Evolutionary conservation across 306 rosid genomes (phyloP).

Genomic region (Carpinus fangiana): DNA sequence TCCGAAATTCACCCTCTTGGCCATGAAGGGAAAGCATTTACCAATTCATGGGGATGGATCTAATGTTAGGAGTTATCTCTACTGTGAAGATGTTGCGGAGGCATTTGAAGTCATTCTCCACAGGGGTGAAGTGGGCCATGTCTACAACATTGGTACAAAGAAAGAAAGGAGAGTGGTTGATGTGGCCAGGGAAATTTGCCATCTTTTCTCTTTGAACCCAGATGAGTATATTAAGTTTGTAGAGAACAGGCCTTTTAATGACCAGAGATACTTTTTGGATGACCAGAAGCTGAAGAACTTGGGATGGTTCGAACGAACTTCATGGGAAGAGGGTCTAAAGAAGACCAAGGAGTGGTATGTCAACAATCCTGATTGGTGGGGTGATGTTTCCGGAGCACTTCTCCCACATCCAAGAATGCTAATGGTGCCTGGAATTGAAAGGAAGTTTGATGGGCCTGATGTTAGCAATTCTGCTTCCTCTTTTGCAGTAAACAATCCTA

Average conservation of each 20-base stretch:
- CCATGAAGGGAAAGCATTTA: constrained; percentile 54
- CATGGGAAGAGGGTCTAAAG: constrained; percentile 56
- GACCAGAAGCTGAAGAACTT: constrained; percentile 53
- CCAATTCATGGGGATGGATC: constrained; percentile 71
- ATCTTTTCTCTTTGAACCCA: constrained; percentile 42
- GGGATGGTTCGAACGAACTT: constrained; percentile 55
- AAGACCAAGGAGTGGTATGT: constrained; percentile 61
- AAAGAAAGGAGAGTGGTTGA: constrained; percentile 61
- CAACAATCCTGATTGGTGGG: constrained; percentile 60
- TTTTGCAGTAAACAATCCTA: constrained; percentile 20
- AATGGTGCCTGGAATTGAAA: constrained; percentile 53
- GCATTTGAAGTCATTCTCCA: constrained; percentile 65
- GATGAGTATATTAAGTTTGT: constrained; percentile 44
- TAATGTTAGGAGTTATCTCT: constrained; percentile 61
- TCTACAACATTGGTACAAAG: constrained; percentile 62
- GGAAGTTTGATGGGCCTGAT: constrained; percentile 33
- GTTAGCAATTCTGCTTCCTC: neutral
- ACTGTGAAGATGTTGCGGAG: constrained; percentile 63
- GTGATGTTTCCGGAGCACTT: constrained; percentile 65
- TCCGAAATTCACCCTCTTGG: constrained; percentile 59
- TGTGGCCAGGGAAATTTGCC: constrained; percentile 59
- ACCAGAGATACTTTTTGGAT: constrained; percentile 57
- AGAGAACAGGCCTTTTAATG: constrained; percentile 59
- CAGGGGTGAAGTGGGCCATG: constrained; percentile 61
- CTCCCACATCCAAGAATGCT: constrained; percentile 67